Base-by-base conservation (phyloP, 2,329 filamentous ascomycete genomes). In the Ophiognomonia clavigignenti-juglandacearum region DNA sequence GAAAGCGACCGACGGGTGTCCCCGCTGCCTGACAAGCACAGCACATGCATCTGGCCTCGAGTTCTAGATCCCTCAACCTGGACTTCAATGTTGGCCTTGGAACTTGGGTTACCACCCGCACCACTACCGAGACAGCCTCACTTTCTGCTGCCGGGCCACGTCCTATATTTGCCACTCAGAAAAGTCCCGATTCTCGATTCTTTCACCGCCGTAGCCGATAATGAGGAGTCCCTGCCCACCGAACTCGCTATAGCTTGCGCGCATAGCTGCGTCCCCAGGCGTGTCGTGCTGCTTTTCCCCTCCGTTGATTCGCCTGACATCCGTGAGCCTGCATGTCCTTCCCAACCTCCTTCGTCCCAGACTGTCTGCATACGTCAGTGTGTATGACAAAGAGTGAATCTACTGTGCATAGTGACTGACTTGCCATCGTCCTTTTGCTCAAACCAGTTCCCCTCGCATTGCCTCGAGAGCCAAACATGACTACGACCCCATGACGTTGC, bases 391-490 rank as follows among this genome's bases (percentile, higher is more conserved):
- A n/a, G 14, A 29, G 26, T n/a, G 3, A n/a, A n/a, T n/a, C n/a
- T n/a, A n/a, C n/a, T n/a, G n/a, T n/a, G n/a, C n/a, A 32, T 18
- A 19, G 22, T 45, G 36, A 32, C 35, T 31, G 19, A 39, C 24
- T 10, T 26, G 24, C 18, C 16, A n/a, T n/a, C n/a, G n/a, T n/a
- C n/a, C n/a, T n/a, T n/a, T n/a, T n/a, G n/a, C n/a, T n/a, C n/a
- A n/a, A n/a, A n/a, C n/a, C n/a, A n/a, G n/a, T n/a, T n/a, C n/a
- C n/a, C n/a, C n/a, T n/a, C n/a, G n/a, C n/a, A n/a, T n/a, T n/a
- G n/a, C n/a, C n/a, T n/a, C n/a, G n/a, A n/a, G n/a, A 35, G 3
- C 24, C 29, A 42, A 42, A 34, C 42, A 51, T 49, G 46, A 49
- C 22, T 36, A 38, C 39, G 37, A 41, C 34, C 27, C 24, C 20